Conservation (phyloP, 148 eudicot genomes). For the Suaeda aralocaspica region DNA sequence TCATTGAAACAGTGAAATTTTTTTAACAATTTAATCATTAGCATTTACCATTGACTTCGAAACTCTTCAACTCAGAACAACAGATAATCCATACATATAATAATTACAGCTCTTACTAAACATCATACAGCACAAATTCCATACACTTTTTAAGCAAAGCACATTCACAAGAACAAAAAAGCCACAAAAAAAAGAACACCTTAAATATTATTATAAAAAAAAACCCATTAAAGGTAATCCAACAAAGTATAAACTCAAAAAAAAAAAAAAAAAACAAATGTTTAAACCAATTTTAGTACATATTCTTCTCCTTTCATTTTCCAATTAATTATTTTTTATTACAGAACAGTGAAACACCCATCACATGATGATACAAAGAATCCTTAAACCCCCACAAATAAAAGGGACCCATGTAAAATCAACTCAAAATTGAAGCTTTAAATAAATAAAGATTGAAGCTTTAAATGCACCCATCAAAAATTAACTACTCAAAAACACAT, state of each 20-base stretch:
- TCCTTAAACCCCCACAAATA: background rate
- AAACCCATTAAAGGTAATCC: slow-evolving; percentile 20
- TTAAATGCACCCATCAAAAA: slow-evolving; percentile 10
- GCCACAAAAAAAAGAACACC: background rate
- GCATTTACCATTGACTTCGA: background rate
- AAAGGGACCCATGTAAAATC: slow-evolving; percentile 20
- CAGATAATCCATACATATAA: background rate
- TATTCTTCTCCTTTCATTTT: slow-evolving; percentile 9
- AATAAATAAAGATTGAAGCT: slow-evolving; percentile 1
- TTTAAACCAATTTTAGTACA: slow-evolving; percentile 12
- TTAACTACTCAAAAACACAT: background rate
- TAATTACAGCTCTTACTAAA: background rate
- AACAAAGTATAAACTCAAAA: slow-evolving; percentile 10
- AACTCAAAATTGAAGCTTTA: too few relatives aligned
- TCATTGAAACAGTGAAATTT: background rate
- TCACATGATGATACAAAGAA: slow-evolving; percentile 1
- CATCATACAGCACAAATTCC: slow-evolving; percentile 13
- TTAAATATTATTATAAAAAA: background rate
- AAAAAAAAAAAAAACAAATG: too few relatives aligned
- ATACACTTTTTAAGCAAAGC: background rate
- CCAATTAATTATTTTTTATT: background rate
- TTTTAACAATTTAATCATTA: background rate
- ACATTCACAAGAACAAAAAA: slow-evolving; percentile 3
- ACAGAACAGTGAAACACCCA: background rate
- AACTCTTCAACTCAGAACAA: slow-evolving; percentile 1